A percentile compares a stretch with the other conserved stretches of the same genome.
Evolutionary conservation across 2,329 filamentous ascomycete species (phyloP).

Genomic region (Botrytis galanthina): DNA sequence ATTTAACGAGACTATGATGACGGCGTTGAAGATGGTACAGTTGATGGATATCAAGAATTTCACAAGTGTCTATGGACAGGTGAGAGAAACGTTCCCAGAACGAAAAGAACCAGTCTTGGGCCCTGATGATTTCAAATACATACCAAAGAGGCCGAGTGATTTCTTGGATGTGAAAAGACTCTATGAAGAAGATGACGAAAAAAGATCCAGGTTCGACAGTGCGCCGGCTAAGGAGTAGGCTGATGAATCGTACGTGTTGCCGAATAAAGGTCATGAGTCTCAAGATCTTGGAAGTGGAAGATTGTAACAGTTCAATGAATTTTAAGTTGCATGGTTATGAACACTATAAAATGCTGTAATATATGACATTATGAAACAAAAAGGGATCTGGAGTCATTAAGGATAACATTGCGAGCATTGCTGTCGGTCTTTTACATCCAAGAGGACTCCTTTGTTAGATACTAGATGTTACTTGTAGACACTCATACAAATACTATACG

Average conservation of each 20-base stretch:
- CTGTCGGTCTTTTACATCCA: background rate
- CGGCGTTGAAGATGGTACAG: constrained; percentile 21
- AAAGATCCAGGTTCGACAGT: background rate
- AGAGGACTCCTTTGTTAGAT: background rate
- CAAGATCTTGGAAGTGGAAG: background rate
- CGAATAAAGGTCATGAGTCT: background rate
- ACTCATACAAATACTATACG: background rate
- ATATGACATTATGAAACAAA: background rate
- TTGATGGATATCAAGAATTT: constrained; percentile 13
- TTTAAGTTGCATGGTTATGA: background rate
- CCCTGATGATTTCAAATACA: constrained; percentile 10
- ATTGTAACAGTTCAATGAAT: background rate
- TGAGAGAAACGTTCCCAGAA: constrained; percentile 9
- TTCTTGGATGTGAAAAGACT: background rate
- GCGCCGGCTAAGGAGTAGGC: background rate
- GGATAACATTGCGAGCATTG: background rate
- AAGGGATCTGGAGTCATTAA: background rate
- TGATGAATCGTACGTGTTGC: background rate
- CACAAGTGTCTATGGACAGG: background rate
- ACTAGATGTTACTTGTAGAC: background rate
- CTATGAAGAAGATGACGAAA: background rate
- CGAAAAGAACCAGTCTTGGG: background rate
- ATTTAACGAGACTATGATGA: constrained; percentile 26
- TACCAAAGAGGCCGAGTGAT: constrained; percentile 13
- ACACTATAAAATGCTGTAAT: constrained; percentile 4